Base-by-base conservation (phyloP, 2,329 filamentous ascomycete genomes). In the Trichoderma sp. region DNA sequence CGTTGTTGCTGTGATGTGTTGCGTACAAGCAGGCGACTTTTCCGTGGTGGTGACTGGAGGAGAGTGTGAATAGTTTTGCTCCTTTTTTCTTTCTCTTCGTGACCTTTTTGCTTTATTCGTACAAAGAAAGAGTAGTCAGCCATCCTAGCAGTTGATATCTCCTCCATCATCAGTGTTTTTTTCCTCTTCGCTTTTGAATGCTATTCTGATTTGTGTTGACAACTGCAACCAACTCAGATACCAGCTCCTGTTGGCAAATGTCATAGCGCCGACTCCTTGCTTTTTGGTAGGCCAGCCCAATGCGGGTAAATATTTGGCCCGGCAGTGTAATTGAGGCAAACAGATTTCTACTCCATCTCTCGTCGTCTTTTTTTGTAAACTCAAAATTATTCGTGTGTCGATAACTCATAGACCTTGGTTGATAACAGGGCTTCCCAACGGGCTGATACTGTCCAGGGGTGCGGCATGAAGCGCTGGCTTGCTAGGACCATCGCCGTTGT, bases 381-480 rank as follows among this genome's bases (percentile, higher is more conserved):
- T 76, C 78, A 75, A 80, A 80, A 18, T 71, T 31, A 31, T 24
- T 16, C 45, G 16, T 12, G 27, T 24, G n/a, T 38, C 11, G 29
- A 21, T 35, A 35, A 14, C 9, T 62, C 31, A 62, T 63, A 59
- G 27, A 5, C 73, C 45, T 8, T 66, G 62, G 31, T 41, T 24
- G 56, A 64, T 35, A 59, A 80, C 41, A 4, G 87, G 86, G 71
- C 86, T 89, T n/a, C 81, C 80, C 24, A 85, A 77, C 1, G 90
- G 89, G 78, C 89, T 90, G 73, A 95, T 90, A 14, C 90, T 90
- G 83, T 98, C 94, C 62, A 98, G 85, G 2, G 95, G 94, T 29
- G 94, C 96, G 6, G 94, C 92, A 83, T 98, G 97, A 77, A 98
- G 85, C 3, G 97, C 95, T 18, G 97, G 97, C 81, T 93, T 94